Evolutionary conservation across 306 rosid genomes (phyloP).

Genomic region (Oemleria cerasiformis): DNA sequence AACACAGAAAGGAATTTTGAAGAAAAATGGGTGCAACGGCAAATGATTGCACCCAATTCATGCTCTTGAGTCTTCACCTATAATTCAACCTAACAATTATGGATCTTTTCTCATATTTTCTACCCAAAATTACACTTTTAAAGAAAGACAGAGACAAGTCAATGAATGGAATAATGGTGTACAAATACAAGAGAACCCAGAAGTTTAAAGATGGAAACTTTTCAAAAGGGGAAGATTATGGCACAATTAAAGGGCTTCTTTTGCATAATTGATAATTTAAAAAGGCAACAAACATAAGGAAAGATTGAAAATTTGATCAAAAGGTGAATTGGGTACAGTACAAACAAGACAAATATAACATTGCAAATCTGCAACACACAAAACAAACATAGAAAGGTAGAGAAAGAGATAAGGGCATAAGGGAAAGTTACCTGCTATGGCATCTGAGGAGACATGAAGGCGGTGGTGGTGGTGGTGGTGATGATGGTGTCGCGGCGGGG

Average conservation of each 20-base stretch:
- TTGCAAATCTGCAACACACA: slow-evolving; percentile 13
- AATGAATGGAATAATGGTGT: slow-evolving; percentile 9
- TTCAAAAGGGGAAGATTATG: slow-evolving; percentile 5
- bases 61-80: slow-evolving; percentile 42
- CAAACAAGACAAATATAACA: slow-evolving; percentile 48
- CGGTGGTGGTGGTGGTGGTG: slow-evolving; percentile 27
- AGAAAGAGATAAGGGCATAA: slow-evolving; percentile 10
- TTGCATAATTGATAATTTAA: slow-evolving; percentile 25
- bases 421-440: slow-evolving; percentile 44
- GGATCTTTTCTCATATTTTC: slow-evolving; percentile 32
- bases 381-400: not conserved
- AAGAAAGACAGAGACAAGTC: slow-evolving; percentile 23
- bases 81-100: slow-evolving; percentile 52
- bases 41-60: slow-evolving; percentile 65
- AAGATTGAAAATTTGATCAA: slow-evolving; percentile 26
- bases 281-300: slow-evolving; percentile 39
- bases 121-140: slow-evolving; percentile 19
- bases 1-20: slow-evolving; percentile 14
- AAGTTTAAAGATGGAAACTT: slow-evolving; percentile 26
- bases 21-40: slow-evolving; percentile 37
- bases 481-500: slow-evolving; percentile 33
- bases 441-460: slow-evolving; percentile 44
- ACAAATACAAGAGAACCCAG: slow-evolving; percentile 22
- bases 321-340: slow-evolving; percentile 37
- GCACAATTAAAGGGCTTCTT: slow-evolving; percentile 42